Evolutionary conservation across 495 filamentous ascomycete species (phyloP).

Genomic region (Penicillium robsamsonii): DNA sequence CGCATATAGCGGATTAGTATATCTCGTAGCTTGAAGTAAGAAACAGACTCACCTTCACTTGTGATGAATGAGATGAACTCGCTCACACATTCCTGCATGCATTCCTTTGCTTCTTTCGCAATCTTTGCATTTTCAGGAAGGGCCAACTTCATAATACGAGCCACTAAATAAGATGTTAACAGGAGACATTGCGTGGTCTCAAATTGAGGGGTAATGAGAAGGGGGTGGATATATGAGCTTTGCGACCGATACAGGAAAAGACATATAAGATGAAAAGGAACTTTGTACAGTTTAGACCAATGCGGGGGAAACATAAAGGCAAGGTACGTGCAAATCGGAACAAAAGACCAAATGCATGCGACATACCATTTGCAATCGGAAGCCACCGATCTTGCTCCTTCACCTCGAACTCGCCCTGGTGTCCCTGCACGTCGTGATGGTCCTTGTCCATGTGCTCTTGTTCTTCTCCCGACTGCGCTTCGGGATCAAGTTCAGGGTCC

Average conservation of each 20-base stretch:
- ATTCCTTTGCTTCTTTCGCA: conserved; percentile 98
- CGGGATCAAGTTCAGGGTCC: conserved; percentile 83
- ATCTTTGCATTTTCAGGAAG: conserved; percentile 99
- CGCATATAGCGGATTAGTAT: background rate
- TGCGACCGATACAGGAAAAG: background rate
- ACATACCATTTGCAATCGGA: conserved; percentile 94
- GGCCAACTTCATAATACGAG: conserved; percentile 97
- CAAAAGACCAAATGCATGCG: conserved; percentile 51
- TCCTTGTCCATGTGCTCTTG: conserved; percentile 69
- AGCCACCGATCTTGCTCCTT: conserved; percentile 99
- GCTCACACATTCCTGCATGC: conserved; percentile 99
- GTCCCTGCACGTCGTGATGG: conserved; percentile 61
- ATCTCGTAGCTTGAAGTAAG: background rate
- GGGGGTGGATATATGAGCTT: background rate
- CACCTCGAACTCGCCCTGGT: conserved; percentile 86
- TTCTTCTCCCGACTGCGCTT: conserved; percentile 90
- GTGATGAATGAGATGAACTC: conserved; percentile 99
- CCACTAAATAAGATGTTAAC: conserved; percentile 49
- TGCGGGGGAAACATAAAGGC: conserved; percentile 33
- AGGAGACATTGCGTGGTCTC: too few species aligned
- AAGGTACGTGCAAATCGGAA: conserved; percentile 59
- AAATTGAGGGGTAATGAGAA: background rate
- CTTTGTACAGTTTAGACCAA: background rate
- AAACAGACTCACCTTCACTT: conserved; percentile 57
- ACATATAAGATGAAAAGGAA: background rate